A percentile compares a stretch with the other conserved stretches of the same genome.
Conservation (phyloP, 2,329 filamentous ascomycete genomes). For the Pseudohalonectria lignicola region DNA sequence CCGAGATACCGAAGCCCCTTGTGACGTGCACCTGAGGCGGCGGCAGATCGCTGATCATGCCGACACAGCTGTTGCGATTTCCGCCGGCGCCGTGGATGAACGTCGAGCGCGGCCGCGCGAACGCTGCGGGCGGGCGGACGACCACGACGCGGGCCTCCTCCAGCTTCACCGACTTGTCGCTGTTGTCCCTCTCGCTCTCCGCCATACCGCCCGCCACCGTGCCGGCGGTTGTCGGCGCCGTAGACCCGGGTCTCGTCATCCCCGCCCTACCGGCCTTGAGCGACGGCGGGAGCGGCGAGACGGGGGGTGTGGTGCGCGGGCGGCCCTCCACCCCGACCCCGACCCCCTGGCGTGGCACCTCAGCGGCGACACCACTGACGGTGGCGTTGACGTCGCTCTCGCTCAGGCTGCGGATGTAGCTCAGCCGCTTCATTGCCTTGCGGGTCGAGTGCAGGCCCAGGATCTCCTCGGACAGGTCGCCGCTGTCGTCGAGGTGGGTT, state of each 20-base stretch:
- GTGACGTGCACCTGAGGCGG: background rate
- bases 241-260: background rate
- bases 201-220: too few relatives aligned
- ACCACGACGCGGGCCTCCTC: too few relatives aligned
- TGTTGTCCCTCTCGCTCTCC: too few relatives aligned
- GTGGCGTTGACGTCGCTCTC: background rate
- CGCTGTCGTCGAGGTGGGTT: background rate
- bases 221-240: background rate
- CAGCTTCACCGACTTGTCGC: too few relatives aligned
- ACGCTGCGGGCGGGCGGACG: too few relatives aligned
- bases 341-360: background rate
- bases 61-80: too few relatives aligned
- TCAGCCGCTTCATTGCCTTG: background rate
- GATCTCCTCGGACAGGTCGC: background rate
- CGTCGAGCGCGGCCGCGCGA: too few relatives aligned
- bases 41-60: too few relatives aligned
- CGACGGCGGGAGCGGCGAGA: background rate
- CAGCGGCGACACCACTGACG: background rate
- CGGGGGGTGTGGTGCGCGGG: too few relatives aligned
- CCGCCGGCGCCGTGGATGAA: too few relatives aligned
- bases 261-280: background rate
- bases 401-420: background rate
- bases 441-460: background rate
- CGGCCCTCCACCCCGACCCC: background rate
- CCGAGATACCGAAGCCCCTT: background rate